Conservation (phyloP, 805 yeast species). For the Nakazawaea ernobii region DNA sequence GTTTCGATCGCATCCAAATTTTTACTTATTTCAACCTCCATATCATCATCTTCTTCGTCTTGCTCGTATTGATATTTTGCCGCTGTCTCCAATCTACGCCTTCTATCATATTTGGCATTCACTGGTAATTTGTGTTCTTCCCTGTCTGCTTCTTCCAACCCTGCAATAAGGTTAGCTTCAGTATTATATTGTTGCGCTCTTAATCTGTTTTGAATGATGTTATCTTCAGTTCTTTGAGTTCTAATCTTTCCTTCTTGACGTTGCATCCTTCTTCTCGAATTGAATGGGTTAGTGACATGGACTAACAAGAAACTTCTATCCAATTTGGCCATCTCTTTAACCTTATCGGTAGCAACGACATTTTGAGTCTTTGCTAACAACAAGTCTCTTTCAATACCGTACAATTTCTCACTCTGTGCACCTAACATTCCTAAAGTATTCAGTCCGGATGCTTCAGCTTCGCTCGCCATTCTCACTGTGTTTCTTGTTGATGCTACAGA, state of each 20-base stretch:
- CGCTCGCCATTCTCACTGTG: conserved; percentile 64
- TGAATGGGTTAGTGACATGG: conserved; percentile 81
- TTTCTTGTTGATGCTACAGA: conserved; percentile 84
- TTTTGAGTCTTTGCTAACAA: conserved; percentile 78
- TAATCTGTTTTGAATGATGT: conserved; percentile 47
- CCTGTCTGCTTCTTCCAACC: conserved; percentile 35
- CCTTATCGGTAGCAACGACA: conserved; percentile 74
- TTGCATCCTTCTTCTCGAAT: conserved; percentile 68
- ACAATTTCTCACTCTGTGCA: conserved; percentile 80
- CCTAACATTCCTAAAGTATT: conserved; percentile 91
- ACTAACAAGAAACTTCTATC: conserved; percentile 81
- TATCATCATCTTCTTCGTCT: conserved; percentile 88
- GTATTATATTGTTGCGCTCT: conserved; percentile 54
- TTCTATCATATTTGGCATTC: conserved; percentile 23
- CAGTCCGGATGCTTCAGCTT: conserved; percentile 67
- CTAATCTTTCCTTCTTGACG: conserved; percentile 68
- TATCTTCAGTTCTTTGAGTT: conserved; percentile 27
- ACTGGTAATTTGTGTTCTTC: conserved; percentile 47
- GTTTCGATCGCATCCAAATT: conserved; percentile 75
- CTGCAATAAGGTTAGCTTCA: conserved; percentile 62
- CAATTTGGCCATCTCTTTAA: conserved; percentile 68
- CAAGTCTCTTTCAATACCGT: conserved; percentile 71
- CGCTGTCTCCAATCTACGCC: conserved; percentile 35
- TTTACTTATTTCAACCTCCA: conserved; percentile 80
- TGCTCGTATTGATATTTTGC: conserved; percentile 74